Conservation (phyloP, 805 yeast species). For the Suhomyces sp. region DNA sequence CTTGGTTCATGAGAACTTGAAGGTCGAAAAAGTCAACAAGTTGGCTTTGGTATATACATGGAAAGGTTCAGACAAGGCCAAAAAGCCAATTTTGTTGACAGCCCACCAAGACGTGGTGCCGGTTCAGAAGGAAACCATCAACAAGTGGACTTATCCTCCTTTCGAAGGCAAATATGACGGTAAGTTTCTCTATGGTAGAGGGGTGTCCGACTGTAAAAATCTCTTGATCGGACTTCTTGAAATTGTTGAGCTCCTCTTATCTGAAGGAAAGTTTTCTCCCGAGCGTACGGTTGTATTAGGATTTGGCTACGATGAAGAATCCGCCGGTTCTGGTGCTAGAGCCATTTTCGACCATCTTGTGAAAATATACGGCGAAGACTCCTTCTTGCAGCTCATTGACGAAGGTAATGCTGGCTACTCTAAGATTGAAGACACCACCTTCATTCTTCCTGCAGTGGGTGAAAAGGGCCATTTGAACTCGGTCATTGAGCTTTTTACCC, state of each 20-base stretch:
- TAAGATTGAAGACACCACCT: constrained; percentile 32
- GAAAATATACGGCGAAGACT: constrained; percentile 39
- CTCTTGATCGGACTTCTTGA: constrained; percentile 43
- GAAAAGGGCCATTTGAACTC: constrained; percentile 49
- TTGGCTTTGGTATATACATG: constrained; percentile 38
- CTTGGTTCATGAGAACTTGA: constrained; percentile 28
- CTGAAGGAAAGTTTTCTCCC: constrained; percentile 35
- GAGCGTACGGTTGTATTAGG: constrained; percentile 44
- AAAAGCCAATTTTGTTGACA: constrained; percentile 35
- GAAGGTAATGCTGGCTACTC: constrained; percentile 31
- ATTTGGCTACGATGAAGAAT: constrained; percentile 53
- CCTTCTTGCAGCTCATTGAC: constrained; percentile 45
- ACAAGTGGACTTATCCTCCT: constrained; percentile 39
- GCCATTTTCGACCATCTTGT: constrained; percentile 34
- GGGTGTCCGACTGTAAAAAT: constrained; percentile 40
- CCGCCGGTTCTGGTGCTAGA: constrained; percentile 39
- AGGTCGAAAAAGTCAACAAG: constrained; percentile 33
- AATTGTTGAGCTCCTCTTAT: constrained; percentile 31
- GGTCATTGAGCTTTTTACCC: constrained; percentile 38
- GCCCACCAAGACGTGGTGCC: constrained; percentile 46
- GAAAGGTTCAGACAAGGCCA: constrained; percentile 29
- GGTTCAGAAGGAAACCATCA: constrained; percentile 36
- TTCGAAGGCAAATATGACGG: constrained; percentile 36
- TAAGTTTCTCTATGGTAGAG: constrained; percentile 33
- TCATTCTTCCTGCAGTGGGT: constrained; percentile 45